Evolutionary conservation across 2,329 filamentous ascomycete genomes (phyloP).

Genomic region (Didymella pinodella): DNA sequence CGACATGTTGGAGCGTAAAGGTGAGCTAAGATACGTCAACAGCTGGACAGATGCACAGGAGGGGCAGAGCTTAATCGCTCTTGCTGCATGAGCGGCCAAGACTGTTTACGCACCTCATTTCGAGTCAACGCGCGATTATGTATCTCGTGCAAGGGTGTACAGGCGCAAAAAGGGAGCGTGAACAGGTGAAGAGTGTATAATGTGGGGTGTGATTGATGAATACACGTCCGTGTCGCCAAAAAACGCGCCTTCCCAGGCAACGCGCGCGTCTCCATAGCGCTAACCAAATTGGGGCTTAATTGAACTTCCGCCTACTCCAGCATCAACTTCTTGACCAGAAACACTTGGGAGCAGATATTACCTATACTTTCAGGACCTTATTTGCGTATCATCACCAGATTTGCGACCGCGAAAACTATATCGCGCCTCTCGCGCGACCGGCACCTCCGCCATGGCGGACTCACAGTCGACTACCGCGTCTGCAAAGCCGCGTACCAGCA

Average conservation of each 20-base stretch:
- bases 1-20: conserved; percentile 79
- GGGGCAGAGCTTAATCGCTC: conserved; percentile 27
- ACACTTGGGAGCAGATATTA: background rate
- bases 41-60: conserved; percentile 26
- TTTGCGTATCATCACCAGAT: background rate
- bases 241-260: conserved; percentile 14
- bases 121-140: conserved; percentile 17
- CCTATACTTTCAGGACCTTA: background rate
- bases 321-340: conserved; percentile 10
- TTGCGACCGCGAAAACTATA: background rate
- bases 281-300: conserved; percentile 18
- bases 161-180: conserved; percentile 14
- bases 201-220: conserved; percentile 16
- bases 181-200: conserved; percentile 13
- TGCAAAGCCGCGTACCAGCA: conserved; percentile 47
- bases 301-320: conserved; percentile 3
- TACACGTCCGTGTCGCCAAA: conserved; percentile 17
- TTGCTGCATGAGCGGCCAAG: conserved; percentile 5
- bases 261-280: conserved; percentile 25
- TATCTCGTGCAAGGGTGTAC: conserved; percentile 11
- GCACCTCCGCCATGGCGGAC: conserved; percentile 35
- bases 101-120: conserved; percentile 33
- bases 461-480: conserved; percentile 32
- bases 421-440: background rate
- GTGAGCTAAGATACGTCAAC: conserved; percentile 68